Evolutionary conservation across 805 yeast genomes (phyloP).

Genomic region (Wickerhamomyces rabaulensis): DNA sequence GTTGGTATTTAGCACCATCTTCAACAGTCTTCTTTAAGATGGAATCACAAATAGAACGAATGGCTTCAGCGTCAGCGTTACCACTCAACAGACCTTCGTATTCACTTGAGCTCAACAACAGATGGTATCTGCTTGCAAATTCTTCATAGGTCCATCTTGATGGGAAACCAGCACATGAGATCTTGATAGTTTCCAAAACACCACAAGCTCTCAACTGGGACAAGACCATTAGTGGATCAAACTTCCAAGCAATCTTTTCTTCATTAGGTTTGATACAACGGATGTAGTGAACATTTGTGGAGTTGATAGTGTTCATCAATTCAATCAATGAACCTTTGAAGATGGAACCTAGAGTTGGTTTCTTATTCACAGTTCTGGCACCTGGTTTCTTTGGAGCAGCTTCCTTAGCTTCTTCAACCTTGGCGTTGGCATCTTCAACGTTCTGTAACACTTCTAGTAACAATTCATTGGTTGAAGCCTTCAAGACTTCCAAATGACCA

Average conservation of each 20-base stretch:
- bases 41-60: conserved; percentile 58
- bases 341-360: conserved; percentile 93
- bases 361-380: conserved; percentile 48
- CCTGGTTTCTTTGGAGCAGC: conserved; percentile 32
- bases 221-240: conserved; percentile 91
- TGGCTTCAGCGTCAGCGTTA: conserved; percentile 47
- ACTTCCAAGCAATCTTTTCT: conserved; percentile 90
- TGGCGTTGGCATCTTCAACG: conserved; percentile 45
- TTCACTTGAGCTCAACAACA: conserved; percentile 65
- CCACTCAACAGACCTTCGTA: conserved; percentile 59
- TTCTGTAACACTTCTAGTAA: conserved; percentile 59
- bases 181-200: conserved; percentile 93
- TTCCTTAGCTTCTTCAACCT: conserved; percentile 26
- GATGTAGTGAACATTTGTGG: conserved; percentile 94
- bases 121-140: conserved; percentile 84
- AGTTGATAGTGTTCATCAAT: conserved; percentile 85
- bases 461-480: conserved; percentile 60
- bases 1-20: conserved; percentile 68
- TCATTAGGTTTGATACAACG: conserved; percentile 98
- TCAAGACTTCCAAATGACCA: conserved; percentile 84
- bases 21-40: conserved; percentile 63
- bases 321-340: conserved; percentile 90
- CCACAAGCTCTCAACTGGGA: conserved; percentile 97
- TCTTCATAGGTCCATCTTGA: conserved; percentile 93
- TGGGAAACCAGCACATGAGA: conserved; percentile 97